Conservation (phyloP, 2,329 filamentous ascomycete genomes). For the Talaromyces sp. region DNA sequence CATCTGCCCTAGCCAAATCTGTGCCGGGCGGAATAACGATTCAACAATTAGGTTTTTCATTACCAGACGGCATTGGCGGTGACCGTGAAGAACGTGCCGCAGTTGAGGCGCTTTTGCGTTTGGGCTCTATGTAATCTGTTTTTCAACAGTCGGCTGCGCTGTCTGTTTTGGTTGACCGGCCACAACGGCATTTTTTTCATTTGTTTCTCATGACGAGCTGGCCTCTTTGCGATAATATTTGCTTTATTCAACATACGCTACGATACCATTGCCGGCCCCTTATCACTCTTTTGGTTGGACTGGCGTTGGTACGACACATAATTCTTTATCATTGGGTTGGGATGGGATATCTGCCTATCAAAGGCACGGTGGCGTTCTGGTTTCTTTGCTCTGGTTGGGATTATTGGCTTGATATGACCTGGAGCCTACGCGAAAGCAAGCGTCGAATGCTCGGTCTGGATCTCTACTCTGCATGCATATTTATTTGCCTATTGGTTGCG, state of each 20-base stretch:
- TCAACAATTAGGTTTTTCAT: conserved; percentile 31
- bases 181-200: conserved; percentile 7
- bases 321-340: conserved; percentile 5
- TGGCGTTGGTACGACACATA: conserved; percentile 3
- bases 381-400: conserved; percentile 11
- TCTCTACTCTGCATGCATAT: conserved; percentile 8
- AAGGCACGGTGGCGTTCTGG: conserved; percentile 18
- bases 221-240: conserved; percentile 18
- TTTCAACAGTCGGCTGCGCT: conserved; percentile 1
- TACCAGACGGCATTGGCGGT: conserved; percentile 33
- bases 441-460: conserved; percentile 21
- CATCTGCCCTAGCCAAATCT: conserved; percentile 40
- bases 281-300: conserved; percentile 11
- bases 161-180: conserved; percentile 14
- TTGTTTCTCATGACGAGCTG: conserved; percentile 13
- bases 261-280: conserved; percentile 1
- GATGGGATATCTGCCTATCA: conserved; percentile 20
- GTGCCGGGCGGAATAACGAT: conserved; percentile 36
- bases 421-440: conserved; percentile 21
- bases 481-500: conserved; percentile 5
- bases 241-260: conserved; percentile 15
- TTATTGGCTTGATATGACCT: conserved; percentile 18
- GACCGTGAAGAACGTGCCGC: conserved; percentile 46
- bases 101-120: conserved; percentile 47
- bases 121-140: conserved; percentile 46